Conservation (phyloP, 306 rosid species). For the Ammopiptanthus mongolicus region DNA sequence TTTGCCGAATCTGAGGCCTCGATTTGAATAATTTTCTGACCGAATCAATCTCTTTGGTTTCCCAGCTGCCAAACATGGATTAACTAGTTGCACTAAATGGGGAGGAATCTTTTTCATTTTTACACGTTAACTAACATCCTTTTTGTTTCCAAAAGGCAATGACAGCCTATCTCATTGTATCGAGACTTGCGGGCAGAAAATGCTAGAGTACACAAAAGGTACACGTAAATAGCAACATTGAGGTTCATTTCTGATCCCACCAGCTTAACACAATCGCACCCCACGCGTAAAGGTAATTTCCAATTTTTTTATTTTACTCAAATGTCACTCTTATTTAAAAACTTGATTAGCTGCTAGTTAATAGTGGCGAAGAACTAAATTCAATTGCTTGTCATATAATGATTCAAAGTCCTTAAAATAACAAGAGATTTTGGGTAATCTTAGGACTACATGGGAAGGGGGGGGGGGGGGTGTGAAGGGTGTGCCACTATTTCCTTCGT, state of each 20-base stretch:
- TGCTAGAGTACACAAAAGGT: not conserved
- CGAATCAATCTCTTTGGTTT: not conserved
- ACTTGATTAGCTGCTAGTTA: not conserved
- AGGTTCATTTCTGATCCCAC: not conserved
- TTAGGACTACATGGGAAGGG: too few relatives aligned
- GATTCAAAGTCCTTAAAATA: not conserved
- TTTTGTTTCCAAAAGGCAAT: constrained; percentile 11
- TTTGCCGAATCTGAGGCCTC: not conserved
- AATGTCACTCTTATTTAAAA: not conserved
- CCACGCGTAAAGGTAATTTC: not conserved
- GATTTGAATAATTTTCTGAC: not conserved
- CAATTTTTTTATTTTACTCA: too few relatives aligned
- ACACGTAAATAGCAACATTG: not conserved
- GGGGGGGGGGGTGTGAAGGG: too few relatives aligned
- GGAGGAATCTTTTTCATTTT: not conserved
- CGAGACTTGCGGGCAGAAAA: not conserved
- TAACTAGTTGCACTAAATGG: not conserved
- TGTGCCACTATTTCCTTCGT: too few relatives aligned
- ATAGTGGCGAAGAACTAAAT: too few relatives aligned
- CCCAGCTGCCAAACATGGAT: constrained; percentile 15
- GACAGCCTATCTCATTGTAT: not conserved
- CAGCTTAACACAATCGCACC: not conserved
- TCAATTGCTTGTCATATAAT: not conserved
- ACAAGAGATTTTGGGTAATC: not conserved
- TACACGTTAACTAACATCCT: not conserved